Percentiles rank a stretch among this genome's conserved stretches.
phyloP scores from a whole-genome alignment of 1,284 basidiomycete genomes.

The Pseudozyma pruni region DNA sequence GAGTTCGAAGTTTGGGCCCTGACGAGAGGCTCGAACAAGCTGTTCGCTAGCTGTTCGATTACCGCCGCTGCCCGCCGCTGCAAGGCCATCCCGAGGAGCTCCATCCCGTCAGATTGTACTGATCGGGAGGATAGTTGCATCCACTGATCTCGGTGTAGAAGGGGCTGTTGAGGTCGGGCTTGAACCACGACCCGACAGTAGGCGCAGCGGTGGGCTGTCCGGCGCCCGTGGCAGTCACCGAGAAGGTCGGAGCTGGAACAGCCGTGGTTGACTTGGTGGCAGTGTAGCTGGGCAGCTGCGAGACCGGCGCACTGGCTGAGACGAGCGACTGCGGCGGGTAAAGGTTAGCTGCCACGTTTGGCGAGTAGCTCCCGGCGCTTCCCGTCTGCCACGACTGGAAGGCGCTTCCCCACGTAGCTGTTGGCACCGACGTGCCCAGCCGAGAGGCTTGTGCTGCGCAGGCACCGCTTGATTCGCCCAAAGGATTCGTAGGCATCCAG shows the following conservation, averaged over 20 bases:
- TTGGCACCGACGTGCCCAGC: slow-evolving; percentile 8
- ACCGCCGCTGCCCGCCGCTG: slow-evolving; percentile 20
- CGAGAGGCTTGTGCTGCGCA: slow-evolving; percentile 35
- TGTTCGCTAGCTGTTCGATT: slow-evolving; percentile 2
- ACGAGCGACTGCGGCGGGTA: slow-evolving; percentile 50
- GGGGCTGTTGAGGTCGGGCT: slow-evolving; percentile 19
- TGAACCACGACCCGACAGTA: slow-evolving; percentile 38
- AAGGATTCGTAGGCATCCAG: slow-evolving; percentile 59
- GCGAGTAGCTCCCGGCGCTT: slow-evolving; percentile 30
- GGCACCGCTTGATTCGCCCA: slow-evolving; percentile 25
- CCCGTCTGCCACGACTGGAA: slow-evolving; percentile 55
- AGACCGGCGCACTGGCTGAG: slow-evolving; percentile 32
- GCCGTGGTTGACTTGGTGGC: slow-evolving; percentile 33
- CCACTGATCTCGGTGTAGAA: slow-evolving; percentile 45
- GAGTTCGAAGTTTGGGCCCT: too few relatives aligned
- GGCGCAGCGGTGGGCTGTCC: slow-evolving; percentile 34
- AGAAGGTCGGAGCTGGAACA: slow-evolving; percentile 34
- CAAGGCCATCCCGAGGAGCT: slow-evolving; percentile 43
- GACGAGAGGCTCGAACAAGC: too few relatives aligned
- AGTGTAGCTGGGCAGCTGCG: slow-evolving; percentile 48
- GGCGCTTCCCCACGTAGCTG: slow-evolving; percentile 36
- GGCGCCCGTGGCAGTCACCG: slow-evolving; percentile 27
- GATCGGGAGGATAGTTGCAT: slow-evolving; percentile 48
- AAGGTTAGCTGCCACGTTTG: slow-evolving; percentile 24
- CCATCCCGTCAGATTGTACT: slow-evolving; percentile 38